Evolutionary conservation across 2,329 filamentous ascomycete genomes (phyloP).

Genomic region (Stylonectria norvegica): DNA sequence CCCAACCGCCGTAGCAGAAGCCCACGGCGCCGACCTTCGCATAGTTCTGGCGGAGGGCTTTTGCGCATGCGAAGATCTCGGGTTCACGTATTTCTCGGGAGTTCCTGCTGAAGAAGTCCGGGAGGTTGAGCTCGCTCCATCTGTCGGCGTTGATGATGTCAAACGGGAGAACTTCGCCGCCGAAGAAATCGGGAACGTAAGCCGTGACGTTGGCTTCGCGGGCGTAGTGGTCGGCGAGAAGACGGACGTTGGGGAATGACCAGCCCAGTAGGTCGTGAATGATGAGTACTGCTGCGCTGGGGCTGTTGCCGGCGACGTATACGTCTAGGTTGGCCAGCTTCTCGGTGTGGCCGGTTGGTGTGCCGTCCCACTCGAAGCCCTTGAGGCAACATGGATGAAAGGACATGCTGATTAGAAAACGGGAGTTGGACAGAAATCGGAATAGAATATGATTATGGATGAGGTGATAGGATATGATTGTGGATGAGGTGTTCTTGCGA

Average conservation of each 20-base stretch:
- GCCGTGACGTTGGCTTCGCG: conserved; percentile 43
- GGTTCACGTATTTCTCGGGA: conserved; percentile 36
- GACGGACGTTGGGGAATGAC: conserved; percentile 41
- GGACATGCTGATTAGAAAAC: conserved; percentile 8
- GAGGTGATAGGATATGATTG: too few relatives aligned
- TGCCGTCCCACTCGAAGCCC: conserved; percentile 41
- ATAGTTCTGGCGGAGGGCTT: conserved; percentile 33
- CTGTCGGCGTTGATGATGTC: conserved; percentile 28
- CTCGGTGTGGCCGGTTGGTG: conserved; percentile 31
- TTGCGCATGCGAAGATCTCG: conserved; percentile 38
- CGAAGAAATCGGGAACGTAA: conserved; percentile 39
- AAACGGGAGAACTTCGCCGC: conserved; percentile 30
- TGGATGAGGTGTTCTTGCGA: too few relatives aligned
- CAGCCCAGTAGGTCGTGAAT: conserved; percentile 42
- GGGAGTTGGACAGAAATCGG: too few relatives aligned
- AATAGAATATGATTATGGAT: too few relatives aligned
- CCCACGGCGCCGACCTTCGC: conserved; percentile 42
- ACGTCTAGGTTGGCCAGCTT: conserved; percentile 31
- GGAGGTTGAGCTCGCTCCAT: conserved; percentile 36
- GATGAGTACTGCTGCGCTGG: conserved; percentile 33
- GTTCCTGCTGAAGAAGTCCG: conserved; percentile 36
- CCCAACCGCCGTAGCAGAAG: conserved; percentile 53
- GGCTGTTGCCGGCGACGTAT: conserved; percentile 37
- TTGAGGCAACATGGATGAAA: conserved; percentile 30
- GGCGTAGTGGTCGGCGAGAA: conserved; percentile 47